A percentile compares a stretch with the other conserved stretches of the same genome.
Conservation (phyloP, 768 basidiomycete genomes). For the Lactarius sanguifluus region DNA sequence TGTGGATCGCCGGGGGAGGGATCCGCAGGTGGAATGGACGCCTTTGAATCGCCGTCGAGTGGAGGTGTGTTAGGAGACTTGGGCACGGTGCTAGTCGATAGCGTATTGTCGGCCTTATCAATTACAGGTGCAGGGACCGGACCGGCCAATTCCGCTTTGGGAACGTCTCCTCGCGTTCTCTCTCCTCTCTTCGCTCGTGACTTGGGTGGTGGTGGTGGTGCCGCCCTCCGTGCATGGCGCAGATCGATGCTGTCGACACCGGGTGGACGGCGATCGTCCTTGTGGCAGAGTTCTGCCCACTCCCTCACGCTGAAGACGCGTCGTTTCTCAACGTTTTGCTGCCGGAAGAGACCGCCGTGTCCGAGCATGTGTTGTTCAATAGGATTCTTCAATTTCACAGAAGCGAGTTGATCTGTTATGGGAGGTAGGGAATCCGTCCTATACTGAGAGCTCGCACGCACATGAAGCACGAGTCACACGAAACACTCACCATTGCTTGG, state of each 20-base stretch:
- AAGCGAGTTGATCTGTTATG: conserved; percentile 64
- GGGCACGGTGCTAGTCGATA: background rate
- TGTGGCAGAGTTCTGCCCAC: conserved; percentile 76
- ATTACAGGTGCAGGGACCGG: conserved; percentile 14
- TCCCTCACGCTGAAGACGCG: conserved; percentile 81
- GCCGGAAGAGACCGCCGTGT: conserved; percentile 79
- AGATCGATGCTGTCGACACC: conserved; percentile 67
- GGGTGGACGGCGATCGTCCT: conserved; percentile 72
- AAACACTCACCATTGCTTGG: conserved; percentile 79
- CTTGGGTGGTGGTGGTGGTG: conserved; percentile 40
- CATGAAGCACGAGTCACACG: conserved; percentile 25
- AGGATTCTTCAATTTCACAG: conserved; percentile 80
- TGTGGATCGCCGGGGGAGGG: background rate
- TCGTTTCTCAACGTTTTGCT: conserved; percentile 89
- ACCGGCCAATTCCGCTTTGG: conserved; percentile 42
- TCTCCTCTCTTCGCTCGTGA: conserved; percentile 44
- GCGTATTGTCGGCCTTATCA: background rate
- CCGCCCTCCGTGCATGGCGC: conserved; percentile 41
- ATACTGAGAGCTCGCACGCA: conserved; percentile 29
- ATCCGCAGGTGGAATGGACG: background rate
- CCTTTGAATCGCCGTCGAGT: background rate
- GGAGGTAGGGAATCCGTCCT: conserved; percentile 76
- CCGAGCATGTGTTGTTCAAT: conserved; percentile 95
- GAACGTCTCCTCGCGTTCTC: conserved; percentile 41
- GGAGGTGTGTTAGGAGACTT: conserved; percentile 18